These are phyloP conservation scores for Microthyrium microscopicum DNA, from an alignment of 2,329 filamentous ascomycete species.

Conservation along the genomic window DNA sequence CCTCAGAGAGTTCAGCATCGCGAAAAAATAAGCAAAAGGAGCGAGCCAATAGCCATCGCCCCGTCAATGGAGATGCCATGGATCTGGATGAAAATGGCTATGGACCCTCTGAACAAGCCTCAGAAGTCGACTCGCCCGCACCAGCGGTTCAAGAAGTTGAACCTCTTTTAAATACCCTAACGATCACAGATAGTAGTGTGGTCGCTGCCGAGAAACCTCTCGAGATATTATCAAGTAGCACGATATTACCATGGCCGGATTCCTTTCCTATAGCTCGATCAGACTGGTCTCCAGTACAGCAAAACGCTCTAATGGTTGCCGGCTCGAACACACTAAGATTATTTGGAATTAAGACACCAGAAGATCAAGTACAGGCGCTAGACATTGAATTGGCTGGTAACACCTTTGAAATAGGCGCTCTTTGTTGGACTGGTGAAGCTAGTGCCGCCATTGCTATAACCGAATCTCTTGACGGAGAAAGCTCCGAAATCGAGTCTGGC, in stretches of 20 bases:
- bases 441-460: slow-evolving; percentile 3
- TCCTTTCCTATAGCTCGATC: slow-evolving; percentile 16
- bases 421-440: slow-evolving; percentile 5
- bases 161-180: slow-evolving; percentile 21
- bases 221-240: too few relatives aligned
- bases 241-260: too few relatives aligned
- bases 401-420: slow-evolving; percentile 3
- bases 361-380: neutral
- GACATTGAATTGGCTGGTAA: neutral
- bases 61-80: slow-evolving; percentile 30
- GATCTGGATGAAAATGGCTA: slow-evolving; percentile 24
- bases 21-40: slow-evolving; percentile 14
- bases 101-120: slow-evolving; percentile 10
- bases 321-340: too few relatives aligned
- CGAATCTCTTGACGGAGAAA: neutral
- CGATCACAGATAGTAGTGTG: slow-evolving; percentile 20
- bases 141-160: slow-evolving; percentile 20
- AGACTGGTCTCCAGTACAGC: slow-evolving; percentile 14
- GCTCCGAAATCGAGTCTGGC: slow-evolving; percentile 1
- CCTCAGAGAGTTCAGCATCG: neutral
- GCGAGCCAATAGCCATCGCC: slow-evolving; percentile 15
- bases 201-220: slow-evolving; percentile 7
- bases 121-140: slow-evolving; percentile 22
- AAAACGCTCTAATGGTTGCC: slow-evolving; percentile 8
- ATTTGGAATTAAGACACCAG: neutral